Evolutionary conservation across 176 grass and related monocot species (phyloP), one percentile per base, ranked within the genome.

Genomic region (Tillandsia fasciculata): DNA sequence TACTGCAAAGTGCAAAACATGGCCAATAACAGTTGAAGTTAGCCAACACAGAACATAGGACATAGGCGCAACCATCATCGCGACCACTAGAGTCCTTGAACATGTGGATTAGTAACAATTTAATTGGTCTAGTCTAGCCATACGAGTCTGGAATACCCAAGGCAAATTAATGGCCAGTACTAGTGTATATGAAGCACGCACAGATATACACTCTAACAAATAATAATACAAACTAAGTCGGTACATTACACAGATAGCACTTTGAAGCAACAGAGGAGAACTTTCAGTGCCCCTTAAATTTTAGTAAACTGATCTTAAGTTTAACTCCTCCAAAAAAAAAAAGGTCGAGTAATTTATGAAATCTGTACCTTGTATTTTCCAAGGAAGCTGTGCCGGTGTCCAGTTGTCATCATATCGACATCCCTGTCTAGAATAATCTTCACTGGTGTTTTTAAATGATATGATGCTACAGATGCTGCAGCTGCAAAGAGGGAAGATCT

Each of bases 341-440:
- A 12, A 15, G 14, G 7, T 10, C 13, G 13, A 28, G 3, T 27
- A 66, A n/a, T 27, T 33, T 6, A 66, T 66, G 10, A 22, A 26
- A n/a, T 33, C 15, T 6, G 12, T 84, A 96, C 93, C 89, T 92
- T 96, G 75, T 96, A 92, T 81, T 85, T 92, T 33, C 88, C 89
- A 22, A 96, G 83, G 81, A 96, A 96, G 79, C 89, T 92, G 63
- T 96, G 93, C 67, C 89, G 80, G 70, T 96, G 89, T 69, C 93
- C 93, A 57, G 79, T 85, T 47, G 79, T 87, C 76, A 92, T 85
- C 93, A 96, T 96, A 53, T 96, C 93, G 74, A 87, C 64, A 61
- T 96, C 89, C 69, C 93, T 88, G 69, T 96, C 93, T 73, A 92
- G 82, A 73, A 82, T 76, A 84, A 96, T 84, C 79, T 92, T 96